These are phyloP conservation scores for Sporobolomyces roseus DNA, from an alignment of 768 basidiomycete genomes.

Conservation along the genomic window DNA sequence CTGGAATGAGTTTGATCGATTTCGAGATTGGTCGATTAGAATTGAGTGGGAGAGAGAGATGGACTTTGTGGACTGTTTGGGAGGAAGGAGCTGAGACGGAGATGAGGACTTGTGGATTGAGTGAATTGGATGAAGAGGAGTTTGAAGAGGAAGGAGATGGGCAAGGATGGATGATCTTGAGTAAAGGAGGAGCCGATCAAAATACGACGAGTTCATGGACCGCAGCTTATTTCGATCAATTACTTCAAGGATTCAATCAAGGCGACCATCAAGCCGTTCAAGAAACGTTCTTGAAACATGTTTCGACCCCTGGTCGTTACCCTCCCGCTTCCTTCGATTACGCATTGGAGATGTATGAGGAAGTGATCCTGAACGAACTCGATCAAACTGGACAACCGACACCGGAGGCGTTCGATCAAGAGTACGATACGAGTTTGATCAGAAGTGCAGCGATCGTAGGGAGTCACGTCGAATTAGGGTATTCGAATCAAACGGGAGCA, in stretches of 20 bases:
- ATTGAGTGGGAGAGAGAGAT: slow-evolving; percentile 55
- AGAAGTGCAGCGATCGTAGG: slow-evolving; percentile 81
- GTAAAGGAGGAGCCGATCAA: slow-evolving; percentile 13
- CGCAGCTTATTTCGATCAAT: slow-evolving; percentile 81
- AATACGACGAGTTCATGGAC: slow-evolving; percentile 51
- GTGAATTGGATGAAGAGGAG: slow-evolving; percentile 40
- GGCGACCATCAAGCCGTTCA: slow-evolving; percentile 62
- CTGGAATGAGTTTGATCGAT: slow-evolving; percentile 35
- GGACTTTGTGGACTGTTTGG: slow-evolving; percentile 57
- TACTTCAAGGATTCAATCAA: slow-evolving; percentile 55
- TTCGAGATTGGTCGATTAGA: slow-evolving; percentile 27
- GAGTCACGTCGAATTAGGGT: slow-evolving; percentile 69
- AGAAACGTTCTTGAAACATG: slow-evolving; percentile 72
- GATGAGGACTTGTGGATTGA: slow-evolving; percentile 24
- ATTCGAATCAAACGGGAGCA: slow-evolving; percentile 73
- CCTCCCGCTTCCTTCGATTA: slow-evolving; percentile 73
- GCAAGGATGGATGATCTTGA: slow-evolving; percentile 42
- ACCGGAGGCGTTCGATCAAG: slow-evolving; percentile 55
- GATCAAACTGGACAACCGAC: slow-evolving; percentile 51
- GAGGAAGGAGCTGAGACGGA: not conserved
- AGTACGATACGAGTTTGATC: slow-evolving; percentile 66
- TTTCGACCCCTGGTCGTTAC: slow-evolving; percentile 84
- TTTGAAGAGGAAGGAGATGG: slow-evolving; percentile 19
- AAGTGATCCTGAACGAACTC: slow-evolving; percentile 61
- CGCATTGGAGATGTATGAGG: slow-evolving; percentile 77